These are phyloP conservation scores for Ceratocystis papillata DNA, from an alignment of 2,329 filamentous ascomycete genomes.

Conservation along the genomic window DNA sequence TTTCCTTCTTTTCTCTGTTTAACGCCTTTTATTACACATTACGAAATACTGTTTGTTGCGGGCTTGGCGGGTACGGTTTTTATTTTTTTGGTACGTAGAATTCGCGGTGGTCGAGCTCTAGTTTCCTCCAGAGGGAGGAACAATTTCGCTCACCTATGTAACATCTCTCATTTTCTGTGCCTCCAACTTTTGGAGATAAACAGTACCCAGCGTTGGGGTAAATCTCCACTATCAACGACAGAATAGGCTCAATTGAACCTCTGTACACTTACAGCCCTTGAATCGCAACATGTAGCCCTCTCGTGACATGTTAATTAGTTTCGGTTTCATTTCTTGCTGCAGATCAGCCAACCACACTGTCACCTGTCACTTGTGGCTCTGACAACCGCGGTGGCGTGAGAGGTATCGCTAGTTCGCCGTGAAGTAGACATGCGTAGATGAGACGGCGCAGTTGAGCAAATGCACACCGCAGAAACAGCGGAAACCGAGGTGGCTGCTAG, in stretches of 20 bases:
- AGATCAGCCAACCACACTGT: not conserved
- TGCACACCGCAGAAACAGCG: not conserved
- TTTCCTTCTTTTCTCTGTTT: not conserved
- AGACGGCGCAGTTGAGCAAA: not conserved
- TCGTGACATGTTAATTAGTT: not conserved
- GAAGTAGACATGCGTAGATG: not conserved
- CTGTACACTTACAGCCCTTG: not conserved
- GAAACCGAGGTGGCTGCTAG: not conserved
- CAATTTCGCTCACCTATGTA: not conserved
- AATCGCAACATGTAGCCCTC: not conserved
- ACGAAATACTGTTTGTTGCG: constrained; percentile 1
- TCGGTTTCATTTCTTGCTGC: not conserved
- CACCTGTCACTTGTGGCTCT: not conserved
- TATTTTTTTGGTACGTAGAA: not conserved
- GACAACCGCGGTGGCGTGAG: not conserved
- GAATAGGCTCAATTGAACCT: constrained; percentile 14
- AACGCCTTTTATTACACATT: not conserved
- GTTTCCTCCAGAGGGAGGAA: not conserved
- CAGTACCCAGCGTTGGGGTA: not conserved
- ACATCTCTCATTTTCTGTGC: not conserved
- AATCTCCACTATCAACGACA: constrained; percentile 4
- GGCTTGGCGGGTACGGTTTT: constrained; percentile 8
- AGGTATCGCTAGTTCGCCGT: not conserved
- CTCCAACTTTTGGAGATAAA: not conserved
- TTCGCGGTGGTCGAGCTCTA: not conserved